These are phyloP conservation scores for Xylaria digitata DNA, from an alignment of 2,329 filamentous ascomycete genomes.

Conservation along the genomic window DNA sequence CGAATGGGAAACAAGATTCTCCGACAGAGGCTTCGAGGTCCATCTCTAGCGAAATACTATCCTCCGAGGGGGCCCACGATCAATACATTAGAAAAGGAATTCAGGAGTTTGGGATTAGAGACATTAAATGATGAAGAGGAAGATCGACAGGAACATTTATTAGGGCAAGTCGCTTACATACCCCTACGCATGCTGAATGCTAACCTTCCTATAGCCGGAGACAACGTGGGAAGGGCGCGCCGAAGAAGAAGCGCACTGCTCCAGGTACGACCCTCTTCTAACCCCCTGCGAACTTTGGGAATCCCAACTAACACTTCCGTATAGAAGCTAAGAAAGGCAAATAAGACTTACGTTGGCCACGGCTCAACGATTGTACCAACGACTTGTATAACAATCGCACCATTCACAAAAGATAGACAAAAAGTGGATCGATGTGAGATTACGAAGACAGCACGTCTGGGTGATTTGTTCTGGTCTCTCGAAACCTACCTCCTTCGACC, in stretches of 20 bases:
- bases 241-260: slow-evolving; percentile 83
- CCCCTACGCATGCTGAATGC: slow-evolving; percentile 25
- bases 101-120: slow-evolving; percentile 74
- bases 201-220: slow-evolving; percentile 68
- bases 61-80: slow-evolving; percentile 72
- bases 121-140: slow-evolving; percentile 81
- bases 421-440: background rate
- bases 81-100: slow-evolving; percentile 78
- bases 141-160: slow-evolving; percentile 80
- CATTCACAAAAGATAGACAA: slow-evolving; percentile 18
- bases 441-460: background rate
- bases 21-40: slow-evolving; percentile 87
- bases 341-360: slow-evolving; percentile 3
- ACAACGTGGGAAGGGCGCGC: slow-evolving; percentile 84
- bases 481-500: slow-evolving; percentile 1
- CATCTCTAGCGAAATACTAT: slow-evolving; percentile 87
- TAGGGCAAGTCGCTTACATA: slow-evolving; percentile 61
- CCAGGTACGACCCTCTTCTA: slow-evolving; percentile 36
- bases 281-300: background rate
- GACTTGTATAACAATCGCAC: slow-evolving; percentile 29
- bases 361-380: slow-evolving; percentile 26
- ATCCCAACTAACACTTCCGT: slow-evolving; percentile 10
- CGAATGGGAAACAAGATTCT: slow-evolving; percentile 93
- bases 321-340: slow-evolving; percentile 30
- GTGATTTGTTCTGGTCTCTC: background rate